These are phyloP conservation scores for Maudiozyma bulderi DNA, from an alignment of 805 yeast genomes.

Conservation along the genomic window DNA sequence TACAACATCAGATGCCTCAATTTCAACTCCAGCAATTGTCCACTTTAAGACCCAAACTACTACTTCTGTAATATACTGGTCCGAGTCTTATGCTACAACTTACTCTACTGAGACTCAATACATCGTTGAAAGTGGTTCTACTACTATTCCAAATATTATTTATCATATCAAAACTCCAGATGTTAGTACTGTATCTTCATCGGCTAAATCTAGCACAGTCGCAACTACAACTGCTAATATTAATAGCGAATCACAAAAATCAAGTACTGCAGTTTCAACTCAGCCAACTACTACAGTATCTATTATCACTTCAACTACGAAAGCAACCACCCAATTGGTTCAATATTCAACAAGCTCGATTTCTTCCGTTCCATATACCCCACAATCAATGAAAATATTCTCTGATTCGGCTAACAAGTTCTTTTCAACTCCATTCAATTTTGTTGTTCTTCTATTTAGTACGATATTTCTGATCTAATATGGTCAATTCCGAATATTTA, in stretches of 20 bases:
- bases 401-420: not conserved
- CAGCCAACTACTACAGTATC: not conserved
- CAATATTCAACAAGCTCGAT: not conserved
- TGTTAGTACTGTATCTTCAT: not conserved
- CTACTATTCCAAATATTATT: conserved; percentile 2
- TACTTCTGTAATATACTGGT: conserved; percentile 6
- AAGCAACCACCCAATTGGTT: not conserved
- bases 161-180: conserved; percentile 11
- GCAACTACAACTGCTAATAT: not conserved
- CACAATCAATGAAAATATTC: not conserved
- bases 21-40: not conserved
- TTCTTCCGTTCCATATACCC: not conserved
- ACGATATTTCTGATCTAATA: not conserved
- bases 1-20: not conserved
- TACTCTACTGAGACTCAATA: conserved; percentile 7
- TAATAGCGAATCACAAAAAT: no score
- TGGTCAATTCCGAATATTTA: no score
- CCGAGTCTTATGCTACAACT: conserved; percentile 8
- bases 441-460: not conserved
- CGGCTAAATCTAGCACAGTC: not conserved
- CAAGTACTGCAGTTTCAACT: not conserved
- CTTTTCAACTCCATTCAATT: not conserved
- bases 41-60: conserved; percentile 3
- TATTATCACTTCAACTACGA: not conserved
- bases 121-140: conserved; percentile 1